A percentile compares a stretch with the other conserved stretches of the same genome.
phyloP scores from a whole-genome alignment of 2,329 filamentous ascomycete species.

The Cercospora sojina region DNA sequence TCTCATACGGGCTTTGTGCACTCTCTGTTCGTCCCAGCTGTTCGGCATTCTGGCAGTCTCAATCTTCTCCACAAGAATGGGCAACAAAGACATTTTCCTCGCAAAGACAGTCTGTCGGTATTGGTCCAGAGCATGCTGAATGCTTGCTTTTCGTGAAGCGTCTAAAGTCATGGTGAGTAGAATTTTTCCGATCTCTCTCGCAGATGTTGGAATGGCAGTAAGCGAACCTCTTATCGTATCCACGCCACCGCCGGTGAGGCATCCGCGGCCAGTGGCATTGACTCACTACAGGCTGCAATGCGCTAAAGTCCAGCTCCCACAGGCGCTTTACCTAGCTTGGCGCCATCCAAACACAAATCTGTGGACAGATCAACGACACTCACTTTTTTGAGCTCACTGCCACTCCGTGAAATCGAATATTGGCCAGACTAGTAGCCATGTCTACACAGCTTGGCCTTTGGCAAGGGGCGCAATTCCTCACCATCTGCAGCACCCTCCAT shows the following conservation, averaged over 20 bases:
- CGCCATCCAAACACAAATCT: not conserved
- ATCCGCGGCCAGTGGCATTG: not conserved
- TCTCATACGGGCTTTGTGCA: not conserved
- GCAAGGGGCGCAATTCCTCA: not conserved
- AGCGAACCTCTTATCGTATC: not conserved
- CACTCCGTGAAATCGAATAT: not conserved
- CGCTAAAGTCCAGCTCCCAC: not conserved
- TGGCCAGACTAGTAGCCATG: not conserved
- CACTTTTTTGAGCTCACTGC: not conserved
- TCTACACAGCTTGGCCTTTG: not conserved
- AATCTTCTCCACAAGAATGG: not conserved
- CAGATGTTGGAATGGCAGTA: not conserved
- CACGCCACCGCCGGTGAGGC: not conserved
- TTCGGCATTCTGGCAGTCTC: not conserved
- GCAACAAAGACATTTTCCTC: not conserved
- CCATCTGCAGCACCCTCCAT: not conserved
- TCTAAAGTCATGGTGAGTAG: not conserved
- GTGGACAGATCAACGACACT: not conserved
- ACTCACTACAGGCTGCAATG: not conserved
- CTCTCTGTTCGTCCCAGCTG: not conserved
- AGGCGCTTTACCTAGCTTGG: not conserved
- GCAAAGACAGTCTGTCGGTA: not conserved
- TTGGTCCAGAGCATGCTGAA: not conserved
- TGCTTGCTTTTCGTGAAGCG: not conserved
- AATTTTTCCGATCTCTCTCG: not conserved